Evolutionary conservation across 805 yeast species (phyloP).

Genomic region (Yamadazyma phyllophila): DNA sequence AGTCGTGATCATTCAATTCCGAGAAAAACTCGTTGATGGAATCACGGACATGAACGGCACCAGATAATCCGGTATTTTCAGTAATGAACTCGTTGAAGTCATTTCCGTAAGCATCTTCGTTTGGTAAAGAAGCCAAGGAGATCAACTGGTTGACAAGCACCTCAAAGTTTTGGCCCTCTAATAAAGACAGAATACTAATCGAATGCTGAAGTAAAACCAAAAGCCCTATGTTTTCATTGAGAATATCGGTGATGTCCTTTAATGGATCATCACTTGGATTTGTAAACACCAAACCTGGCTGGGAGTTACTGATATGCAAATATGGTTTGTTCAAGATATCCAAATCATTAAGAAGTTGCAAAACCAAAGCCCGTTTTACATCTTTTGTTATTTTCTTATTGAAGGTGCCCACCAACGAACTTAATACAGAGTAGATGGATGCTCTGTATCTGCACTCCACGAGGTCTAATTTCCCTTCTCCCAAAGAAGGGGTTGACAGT

Average conservation of each 20-base stretch:
- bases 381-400: slow-evolving; percentile 21
- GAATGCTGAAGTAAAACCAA: slow-evolving; percentile 24
- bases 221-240: slow-evolving; percentile 11
- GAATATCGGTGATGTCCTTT: slow-evolving; percentile 7
- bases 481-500: background rate
- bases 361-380: slow-evolving; percentile 15
- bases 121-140: slow-evolving; percentile 41
- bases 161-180: slow-evolving; percentile 5
- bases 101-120: slow-evolving; percentile 47
- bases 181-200: slow-evolving; percentile 18
- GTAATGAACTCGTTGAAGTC: slow-evolving; percentile 73
- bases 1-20: slow-evolving; percentile 45
- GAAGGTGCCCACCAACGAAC: slow-evolving; percentile 26
- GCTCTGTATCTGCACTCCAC: slow-evolving; percentile 18
- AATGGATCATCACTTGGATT: slow-evolving; percentile 14
- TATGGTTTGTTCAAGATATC: slow-evolving; percentile 7
- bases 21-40: slow-evolving; percentile 56
- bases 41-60: slow-evolving; percentile 55
- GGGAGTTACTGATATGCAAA: slow-evolving; percentile 7
- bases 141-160: slow-evolving; percentile 30
- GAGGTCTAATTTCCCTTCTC: slow-evolving; percentile 6
- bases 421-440: slow-evolving; percentile 25
- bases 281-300: background rate
- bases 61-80: slow-evolving; percentile 67
- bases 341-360: slow-evolving; percentile 24